A percentile compares a stretch with the other conserved stretches of the same genome.
Conservation (phyloP, 371 early-diverging fungal genomes). For the Zychaea mexicana region DNA sequence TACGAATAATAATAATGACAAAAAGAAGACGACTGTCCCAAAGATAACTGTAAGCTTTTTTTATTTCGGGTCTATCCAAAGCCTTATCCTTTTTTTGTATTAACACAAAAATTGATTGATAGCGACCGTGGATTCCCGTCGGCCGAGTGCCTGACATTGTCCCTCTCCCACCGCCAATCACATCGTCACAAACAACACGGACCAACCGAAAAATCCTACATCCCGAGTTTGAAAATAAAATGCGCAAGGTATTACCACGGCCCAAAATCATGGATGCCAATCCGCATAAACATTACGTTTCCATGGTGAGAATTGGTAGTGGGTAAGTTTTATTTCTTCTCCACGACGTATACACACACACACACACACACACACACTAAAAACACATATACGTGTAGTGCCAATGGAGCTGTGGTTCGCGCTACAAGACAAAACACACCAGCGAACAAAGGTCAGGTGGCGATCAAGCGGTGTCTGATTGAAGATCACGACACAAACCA, state of each 20-base stretch:
- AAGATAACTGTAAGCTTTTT: not conserved
- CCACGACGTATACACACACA: not conserved
- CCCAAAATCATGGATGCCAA: slow-evolving; percentile 43
- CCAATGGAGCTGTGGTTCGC: slow-evolving; percentile 35
- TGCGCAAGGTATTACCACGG: slow-evolving; percentile 46
- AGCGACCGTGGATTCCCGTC: slow-evolving; percentile 46
- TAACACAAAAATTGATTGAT: no score
- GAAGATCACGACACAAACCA: slow-evolving; percentile 49
- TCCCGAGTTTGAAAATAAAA: slow-evolving; percentile 42
- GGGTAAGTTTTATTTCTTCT: slow-evolving; percentile 31
- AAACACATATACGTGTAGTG: slow-evolving; percentile 5
- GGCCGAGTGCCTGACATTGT: slow-evolving; percentile 35
- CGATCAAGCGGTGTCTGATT: slow-evolving; percentile 54
- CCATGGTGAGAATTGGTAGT: slow-evolving; percentile 42
- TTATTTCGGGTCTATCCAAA: no score
- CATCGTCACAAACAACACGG: not conserved
- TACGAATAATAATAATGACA: slow-evolving; percentile 3
- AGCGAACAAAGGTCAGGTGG: slow-evolving; percentile 31
- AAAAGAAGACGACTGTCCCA: not conserved
- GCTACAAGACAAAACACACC: slow-evolving; percentile 28
- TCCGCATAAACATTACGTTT: slow-evolving; percentile 39
- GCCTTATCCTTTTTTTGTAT: no score
- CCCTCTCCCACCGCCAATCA: slow-evolving; percentile 41
- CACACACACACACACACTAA: not conserved
- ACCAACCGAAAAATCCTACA: slow-evolving; percentile 31